Base-by-base conservation (phyloP, 2,329 filamentous ascomycete species). In the Dryadomyces quercus-mongolicae region DNA sequence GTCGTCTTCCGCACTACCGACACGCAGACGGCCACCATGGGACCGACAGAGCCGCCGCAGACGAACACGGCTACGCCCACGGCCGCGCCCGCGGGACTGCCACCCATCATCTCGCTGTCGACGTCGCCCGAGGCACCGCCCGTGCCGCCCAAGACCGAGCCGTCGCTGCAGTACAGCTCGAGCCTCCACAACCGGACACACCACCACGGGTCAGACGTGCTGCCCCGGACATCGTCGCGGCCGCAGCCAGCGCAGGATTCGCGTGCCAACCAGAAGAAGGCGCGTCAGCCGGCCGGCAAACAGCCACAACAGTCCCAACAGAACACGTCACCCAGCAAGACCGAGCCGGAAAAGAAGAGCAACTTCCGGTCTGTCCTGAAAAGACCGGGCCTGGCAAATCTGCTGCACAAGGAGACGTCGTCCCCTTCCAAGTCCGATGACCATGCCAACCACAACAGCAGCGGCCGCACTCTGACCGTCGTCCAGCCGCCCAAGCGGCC, bases 1-100 rank as follows among this genome's bases (percentile, higher is more conserved):
- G 73, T 83, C 3, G 80, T 84, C 0, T 84, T 84, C 60, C 74
- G 74, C n/a, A 56, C 55, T 2, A 38, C n/a, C 18, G 46, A 51
- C 18, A 50, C 50, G 16, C 16, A 46, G 12, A 45, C 51, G 6
- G 12, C 50, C 18, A 42, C 51, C 2, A 50, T 51, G n/a, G 50
- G 5, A 15, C n/a, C 6, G 10, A 15, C 15, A 2, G n/a, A n/a
- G 36, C 15, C 36, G 36, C 10, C 3, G 36, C 10, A 10, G 42
- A 16, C 42, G 42, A 7, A 12, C 12, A 36, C 47, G 18, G n/a
- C 25, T 8, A 15, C n/a, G 3, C 16, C 7, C 16, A 40, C 47
- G n/a, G 25, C 12, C 5, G 5, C 10, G 20, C 5, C 20, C 20
- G 6, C 45, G 45, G 21, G 16, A 2, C 42, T 8, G 42, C 12